Evolutionary conservation across 169 alveolate species (phyloP), one percentile per base, ranked within the genome.

Genomic region (Plasmodium berghei): DNA sequence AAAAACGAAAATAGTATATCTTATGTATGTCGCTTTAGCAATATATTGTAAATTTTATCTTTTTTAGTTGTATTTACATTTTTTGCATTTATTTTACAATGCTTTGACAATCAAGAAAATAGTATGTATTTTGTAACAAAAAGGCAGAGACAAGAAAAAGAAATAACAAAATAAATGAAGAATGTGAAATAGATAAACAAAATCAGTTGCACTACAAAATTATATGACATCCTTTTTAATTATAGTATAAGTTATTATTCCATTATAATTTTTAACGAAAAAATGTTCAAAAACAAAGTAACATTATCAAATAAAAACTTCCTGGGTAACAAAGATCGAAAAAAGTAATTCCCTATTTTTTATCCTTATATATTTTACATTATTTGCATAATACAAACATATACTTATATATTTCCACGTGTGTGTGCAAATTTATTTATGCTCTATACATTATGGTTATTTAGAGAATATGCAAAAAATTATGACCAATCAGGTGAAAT

Each of bases 311-410:
- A 77, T 24, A 77, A 77, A 64, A 77, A 77, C 59, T 66, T 63
- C 72, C 89, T 77, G 54, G 89, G 89, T 12, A 77, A 66, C 62
- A 77, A 77, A 70, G 89, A 77, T 70, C 63, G 89, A 54, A 77
- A 77, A 77, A 77, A 77, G 89, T 77, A 77, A 40, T 67, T 28
- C 24, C 46, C 56, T 6, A 73, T 34, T 67, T 14, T 40, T 34
- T 34, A 34, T 34, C 42, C 42, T 34, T 34, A 34, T 34, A 34
- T 34, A 34, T 34, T 34, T 34, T 34, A 34, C 42, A 34, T 34
- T 34, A 4, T 34, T 34, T 34, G 42, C 5, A 46, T 45, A 9
- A 34, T 5, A 48, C 49, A 70, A 40, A n/a, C 9, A 66, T n/a
- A 70, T 46, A 70, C 49, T 45, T 16, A 16, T 4, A 63, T 10